These are phyloP conservation scores for Fragilaria radians DNA, from an alignment of 108 stramenopile species.

Conservation along the genomic window DNA sequence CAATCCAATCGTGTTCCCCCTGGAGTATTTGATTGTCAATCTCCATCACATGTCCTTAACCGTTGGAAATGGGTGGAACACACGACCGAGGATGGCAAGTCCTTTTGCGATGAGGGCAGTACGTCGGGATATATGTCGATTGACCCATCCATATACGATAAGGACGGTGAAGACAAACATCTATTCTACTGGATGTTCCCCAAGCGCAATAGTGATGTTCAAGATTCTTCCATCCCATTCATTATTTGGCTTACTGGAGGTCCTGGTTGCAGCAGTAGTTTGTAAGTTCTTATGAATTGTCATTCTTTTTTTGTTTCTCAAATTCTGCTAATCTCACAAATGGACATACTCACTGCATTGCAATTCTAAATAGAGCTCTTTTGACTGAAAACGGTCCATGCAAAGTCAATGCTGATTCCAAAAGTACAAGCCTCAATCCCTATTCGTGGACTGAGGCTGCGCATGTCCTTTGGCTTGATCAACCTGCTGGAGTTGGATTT, in stretches of 20 bases:
- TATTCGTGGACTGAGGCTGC: slow-evolving; percentile 92
- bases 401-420: slow-evolving; percentile 81
- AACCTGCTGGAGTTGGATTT: slow-evolving; percentile 96
- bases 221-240: slow-evolving; percentile 51
- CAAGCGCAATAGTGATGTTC: slow-evolving; percentile 47
- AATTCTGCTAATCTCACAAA: not conserved
- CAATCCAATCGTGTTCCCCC: slow-evolving; percentile 33
- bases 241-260: slow-evolving; percentile 95
- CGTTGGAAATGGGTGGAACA: slow-evolving; percentile 25
- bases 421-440: slow-evolving; percentile 80
- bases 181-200: slow-evolving; percentile 97
- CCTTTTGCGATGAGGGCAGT: slow-evolving; percentile 28
- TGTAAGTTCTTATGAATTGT: slow-evolving; percentile 74
- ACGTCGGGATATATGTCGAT: slow-evolving; percentile 46
- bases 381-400: slow-evolving; percentile 97
- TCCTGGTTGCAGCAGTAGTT: slow-evolving; percentile 62
- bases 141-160: slow-evolving; percentile 35
- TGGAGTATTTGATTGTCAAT: slow-evolving; percentile 45
- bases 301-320: slow-evolving; percentile 58
- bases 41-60: not conserved
- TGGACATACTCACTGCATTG: slow-evolving; percentile 38
- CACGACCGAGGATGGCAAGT: slow-evolving; percentile 28
- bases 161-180: slow-evolving; percentile 69
- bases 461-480: slow-evolving; percentile 96
- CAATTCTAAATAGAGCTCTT: slow-evolving; percentile 69